Conservation (phyloP, 768 basidiomycete species). For the Boletus patriciae region DNA sequence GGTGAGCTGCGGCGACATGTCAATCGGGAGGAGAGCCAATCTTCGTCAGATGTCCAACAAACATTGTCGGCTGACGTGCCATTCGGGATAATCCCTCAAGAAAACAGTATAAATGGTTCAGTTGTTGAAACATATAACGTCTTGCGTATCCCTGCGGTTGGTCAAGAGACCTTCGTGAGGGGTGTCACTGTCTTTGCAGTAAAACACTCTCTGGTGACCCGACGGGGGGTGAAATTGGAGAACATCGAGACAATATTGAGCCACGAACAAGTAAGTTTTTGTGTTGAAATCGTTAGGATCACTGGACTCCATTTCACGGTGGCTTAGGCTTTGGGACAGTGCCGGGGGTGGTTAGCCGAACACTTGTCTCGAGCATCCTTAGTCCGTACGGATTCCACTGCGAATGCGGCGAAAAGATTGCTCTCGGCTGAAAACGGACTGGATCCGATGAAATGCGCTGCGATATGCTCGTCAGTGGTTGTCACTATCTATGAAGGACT, state of each 20-base stretch:
- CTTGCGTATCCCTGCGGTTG: slow-evolving; percentile 44
- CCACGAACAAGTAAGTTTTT: slow-evolving; percentile 68
- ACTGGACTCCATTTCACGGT: not conserved
- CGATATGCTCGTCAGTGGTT: slow-evolving; percentile 72
- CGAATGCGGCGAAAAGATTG: slow-evolving; percentile 56
- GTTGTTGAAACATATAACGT: slow-evolving; percentile 75
- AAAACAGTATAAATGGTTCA: slow-evolving; percentile 73
- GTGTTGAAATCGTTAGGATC: not conserved
- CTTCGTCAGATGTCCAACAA: slow-evolving; percentile 54
- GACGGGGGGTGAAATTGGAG: slow-evolving; percentile 52
- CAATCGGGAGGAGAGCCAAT: not conserved
- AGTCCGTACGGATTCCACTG: slow-evolving; percentile 69
- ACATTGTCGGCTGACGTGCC: slow-evolving; percentile 44
- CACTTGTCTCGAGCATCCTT: slow-evolving; percentile 52
- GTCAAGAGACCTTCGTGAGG: slow-evolving; percentile 50
- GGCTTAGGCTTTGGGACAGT: slow-evolving; percentile 74
- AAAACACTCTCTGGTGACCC: slow-evolving; percentile 69
- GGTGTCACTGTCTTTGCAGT: slow-evolving; percentile 62
- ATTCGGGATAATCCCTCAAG: slow-evolving; percentile 73
- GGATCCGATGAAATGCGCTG: slow-evolving; percentile 53
- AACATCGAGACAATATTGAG: slow-evolving; percentile 64
- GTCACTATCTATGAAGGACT: slow-evolving; percentile 59
- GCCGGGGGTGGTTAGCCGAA: slow-evolving; percentile 55
- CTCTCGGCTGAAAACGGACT: slow-evolving; percentile 36
- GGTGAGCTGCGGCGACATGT: slow-evolving; percentile 28